Evolutionary conservation across 768 basidiomycete genomes (phyloP).

Genomic region (Hebeloma cylindrosporum): DNA sequence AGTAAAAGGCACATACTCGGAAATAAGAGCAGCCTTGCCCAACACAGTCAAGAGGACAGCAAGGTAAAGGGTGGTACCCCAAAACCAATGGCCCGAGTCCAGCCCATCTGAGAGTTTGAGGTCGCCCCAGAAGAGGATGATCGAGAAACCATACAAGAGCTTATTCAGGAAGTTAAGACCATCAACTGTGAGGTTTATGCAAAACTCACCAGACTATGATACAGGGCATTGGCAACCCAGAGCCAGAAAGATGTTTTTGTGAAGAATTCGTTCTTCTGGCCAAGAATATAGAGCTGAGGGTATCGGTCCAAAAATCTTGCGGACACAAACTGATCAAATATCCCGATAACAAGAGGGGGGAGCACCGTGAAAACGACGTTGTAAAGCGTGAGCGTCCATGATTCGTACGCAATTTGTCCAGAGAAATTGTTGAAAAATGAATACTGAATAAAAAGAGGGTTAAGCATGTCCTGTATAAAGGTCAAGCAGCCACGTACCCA

Average conservation of each 20-base stretch:
- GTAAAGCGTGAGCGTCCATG: slow-evolving; percentile 97
- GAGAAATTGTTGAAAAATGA: slow-evolving; percentile 99
- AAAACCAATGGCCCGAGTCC: slow-evolving; percentile 96
- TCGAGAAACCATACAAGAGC: slow-evolving; percentile 86
- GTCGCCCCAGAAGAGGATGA: slow-evolving; percentile 92
- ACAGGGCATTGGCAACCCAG: slow-evolving; percentile 87
- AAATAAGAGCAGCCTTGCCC: slow-evolving; percentile 95
- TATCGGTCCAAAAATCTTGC: slow-evolving; percentile 96
- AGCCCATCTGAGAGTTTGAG: slow-evolving; percentile 76
- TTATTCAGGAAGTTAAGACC: slow-evolving; percentile 29
- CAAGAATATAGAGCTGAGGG: slow-evolving; percentile 92
- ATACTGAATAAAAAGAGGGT: slow-evolving; percentile 92
- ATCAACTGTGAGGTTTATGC: background rate
- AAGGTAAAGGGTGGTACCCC: slow-evolving; percentile 96
- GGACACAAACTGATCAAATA: slow-evolving; percentile 98
- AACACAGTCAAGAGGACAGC: slow-evolving; percentile 92
- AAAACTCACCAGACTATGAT: slow-evolving; percentile 77
- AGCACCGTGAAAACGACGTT: slow-evolving; percentile 96
- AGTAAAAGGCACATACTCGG: slow-evolving; percentile 70
- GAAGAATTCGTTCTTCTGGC: slow-evolving; percentile 94
- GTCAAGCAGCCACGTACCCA: slow-evolving; percentile 61
- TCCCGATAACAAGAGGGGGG: slow-evolving; percentile 94
- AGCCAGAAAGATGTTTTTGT: slow-evolving; percentile 89
- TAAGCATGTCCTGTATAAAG: slow-evolving; percentile 29
- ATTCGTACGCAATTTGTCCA: slow-evolving; percentile 97